Percentiles rank a stretch among this genome's conserved stretches.
These are phyloP conservation scores for Dissophora globulifera DNA, from an alignment of 192 early-diverging fungal species.

Conservation along the genomic window DNA sequence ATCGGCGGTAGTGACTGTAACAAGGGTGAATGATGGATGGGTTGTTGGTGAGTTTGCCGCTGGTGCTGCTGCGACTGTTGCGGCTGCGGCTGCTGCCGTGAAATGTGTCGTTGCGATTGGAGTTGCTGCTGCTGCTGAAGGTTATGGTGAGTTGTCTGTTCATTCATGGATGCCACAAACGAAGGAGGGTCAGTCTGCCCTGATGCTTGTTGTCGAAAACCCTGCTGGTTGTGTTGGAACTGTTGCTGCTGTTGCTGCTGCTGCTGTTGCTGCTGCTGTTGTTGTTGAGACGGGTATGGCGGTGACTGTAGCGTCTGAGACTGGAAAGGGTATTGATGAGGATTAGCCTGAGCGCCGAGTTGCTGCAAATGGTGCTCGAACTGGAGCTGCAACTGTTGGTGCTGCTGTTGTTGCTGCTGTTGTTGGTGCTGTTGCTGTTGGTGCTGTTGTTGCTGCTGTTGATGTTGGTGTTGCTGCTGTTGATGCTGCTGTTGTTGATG, in stretches of 20 bases:
- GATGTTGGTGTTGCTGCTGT: slow-evolving; percentile 2
- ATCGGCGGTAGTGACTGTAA: neutral
- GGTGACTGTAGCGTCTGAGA: neutral
- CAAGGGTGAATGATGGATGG: neutral
- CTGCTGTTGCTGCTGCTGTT: slow-evolving; percentile 12
- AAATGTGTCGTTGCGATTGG: neutral
- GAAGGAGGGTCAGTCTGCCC: neutral
- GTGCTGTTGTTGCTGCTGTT: slow-evolving; percentile 12
- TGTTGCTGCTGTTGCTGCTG: slow-evolving; percentile 12
- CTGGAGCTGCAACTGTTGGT: slow-evolving; percentile 11
- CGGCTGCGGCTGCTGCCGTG: neutral
- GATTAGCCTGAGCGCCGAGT: slow-evolving; percentile 5
- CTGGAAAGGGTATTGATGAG: slow-evolving; percentile 1
- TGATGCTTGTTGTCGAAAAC: neutral
- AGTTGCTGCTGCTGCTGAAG: neutral
- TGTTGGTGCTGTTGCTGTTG: too few species aligned
- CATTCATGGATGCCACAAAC: neutral
- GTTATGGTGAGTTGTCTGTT: neutral
- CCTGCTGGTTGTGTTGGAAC: neutral
- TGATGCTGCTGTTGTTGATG: neutral
- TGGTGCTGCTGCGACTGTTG: neutral
- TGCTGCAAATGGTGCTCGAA: slow-evolving; percentile 7
- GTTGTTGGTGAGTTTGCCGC: neutral
- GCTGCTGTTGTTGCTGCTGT: slow-evolving; percentile 11
- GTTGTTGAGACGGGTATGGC: slow-evolving; percentile 7